These are phyloP conservation scores for Rhizophagus clarus DNA, from an alignment of 192 early-diverging fungal genomes.

Conservation along the genomic window DNA sequence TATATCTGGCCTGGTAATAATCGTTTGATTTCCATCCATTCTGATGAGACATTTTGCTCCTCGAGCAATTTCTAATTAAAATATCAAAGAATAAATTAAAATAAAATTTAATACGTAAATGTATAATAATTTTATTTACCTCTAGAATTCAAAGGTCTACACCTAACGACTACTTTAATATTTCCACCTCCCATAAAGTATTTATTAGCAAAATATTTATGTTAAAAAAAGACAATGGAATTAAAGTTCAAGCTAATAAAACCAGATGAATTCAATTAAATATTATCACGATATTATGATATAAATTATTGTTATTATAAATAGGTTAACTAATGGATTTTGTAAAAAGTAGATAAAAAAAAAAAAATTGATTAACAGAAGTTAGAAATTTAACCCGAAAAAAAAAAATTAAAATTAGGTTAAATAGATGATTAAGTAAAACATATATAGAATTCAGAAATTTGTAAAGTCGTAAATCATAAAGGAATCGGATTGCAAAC, in stretches of 20 bases:
- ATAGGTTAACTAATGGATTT: too few relatives aligned
- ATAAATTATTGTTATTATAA: too few relatives aligned
- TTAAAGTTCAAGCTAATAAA: neutral
- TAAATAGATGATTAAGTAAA: neutral
- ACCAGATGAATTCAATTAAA: neutral
- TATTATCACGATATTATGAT: too few relatives aligned
- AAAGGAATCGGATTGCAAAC: slow-evolving; percentile 2
- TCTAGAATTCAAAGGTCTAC: slow-evolving; percentile 75
- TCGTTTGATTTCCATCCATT: slow-evolving; percentile 76
- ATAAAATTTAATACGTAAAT: neutral
- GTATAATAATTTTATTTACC: slow-evolving; percentile 41
- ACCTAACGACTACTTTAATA: slow-evolving; percentile 78
- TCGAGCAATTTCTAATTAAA: slow-evolving; percentile 55
- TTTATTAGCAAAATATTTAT: neutral
- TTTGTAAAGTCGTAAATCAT: slow-evolving; percentile 7
- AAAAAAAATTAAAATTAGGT: neutral
- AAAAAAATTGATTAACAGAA: slow-evolving; percentile 1
- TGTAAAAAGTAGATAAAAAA: too few relatives aligned
- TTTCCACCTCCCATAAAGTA: slow-evolving; percentile 48
- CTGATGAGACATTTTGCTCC: slow-evolving; percentile 67
- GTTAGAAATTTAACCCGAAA: too few relatives aligned
- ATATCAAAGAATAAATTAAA: neutral
- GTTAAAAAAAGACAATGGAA: neutral
- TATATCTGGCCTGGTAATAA: slow-evolving; percentile 51
- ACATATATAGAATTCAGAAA: neutral